phyloP scores from a whole-genome alignment of 768 basidiomycete genomes.

The Macrocybe gigantea region DNA sequence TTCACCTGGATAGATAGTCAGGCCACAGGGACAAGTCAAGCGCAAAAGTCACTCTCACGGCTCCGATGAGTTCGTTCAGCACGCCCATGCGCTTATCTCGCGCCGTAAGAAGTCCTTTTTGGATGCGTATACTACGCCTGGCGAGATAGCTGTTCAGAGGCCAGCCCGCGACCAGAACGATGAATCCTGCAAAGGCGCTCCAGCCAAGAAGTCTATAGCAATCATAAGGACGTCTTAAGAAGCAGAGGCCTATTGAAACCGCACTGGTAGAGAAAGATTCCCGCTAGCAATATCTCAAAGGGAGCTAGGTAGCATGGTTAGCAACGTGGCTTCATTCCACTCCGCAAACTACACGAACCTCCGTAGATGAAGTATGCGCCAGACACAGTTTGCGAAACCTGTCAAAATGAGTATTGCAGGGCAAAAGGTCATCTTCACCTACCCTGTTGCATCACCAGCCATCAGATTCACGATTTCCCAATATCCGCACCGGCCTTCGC shows the following conservation, averaged over 20 bases:
- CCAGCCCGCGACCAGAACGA: constrained; percentile 59
- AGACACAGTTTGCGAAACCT: constrained; percentile 48
- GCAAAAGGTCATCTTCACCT: constrained; percentile 6
- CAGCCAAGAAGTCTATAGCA: constrained; percentile 49
- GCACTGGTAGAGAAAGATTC: constrained; percentile 72
- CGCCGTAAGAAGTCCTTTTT: constrained; percentile 54
- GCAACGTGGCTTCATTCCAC: constrained; percentile 7
- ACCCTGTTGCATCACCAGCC: constrained; percentile 68
- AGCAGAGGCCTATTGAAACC: constrained; percentile 12
- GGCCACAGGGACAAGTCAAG: background rate
- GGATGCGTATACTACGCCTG: constrained; percentile 50
- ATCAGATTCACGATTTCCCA: constrained; percentile 91
- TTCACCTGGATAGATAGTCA: constrained; percentile 37
- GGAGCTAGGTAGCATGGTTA: constrained; percentile 39
- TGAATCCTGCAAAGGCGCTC: constrained; percentile 72
- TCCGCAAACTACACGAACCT: constrained; percentile 26
- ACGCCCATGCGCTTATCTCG: constrained; percentile 76
- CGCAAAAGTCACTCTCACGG: constrained; percentile 29
- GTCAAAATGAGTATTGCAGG: background rate
- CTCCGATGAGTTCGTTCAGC: constrained; percentile 70
- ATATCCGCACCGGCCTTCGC: constrained; percentile 77
- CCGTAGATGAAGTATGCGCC: constrained; percentile 65
- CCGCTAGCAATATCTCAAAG: constrained; percentile 71
- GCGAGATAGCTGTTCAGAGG: constrained; percentile 69
- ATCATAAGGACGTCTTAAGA: background rate